Base-by-base conservation (phyloP, 257 asterid species). In the Penstemon davidsonii region DNA sequence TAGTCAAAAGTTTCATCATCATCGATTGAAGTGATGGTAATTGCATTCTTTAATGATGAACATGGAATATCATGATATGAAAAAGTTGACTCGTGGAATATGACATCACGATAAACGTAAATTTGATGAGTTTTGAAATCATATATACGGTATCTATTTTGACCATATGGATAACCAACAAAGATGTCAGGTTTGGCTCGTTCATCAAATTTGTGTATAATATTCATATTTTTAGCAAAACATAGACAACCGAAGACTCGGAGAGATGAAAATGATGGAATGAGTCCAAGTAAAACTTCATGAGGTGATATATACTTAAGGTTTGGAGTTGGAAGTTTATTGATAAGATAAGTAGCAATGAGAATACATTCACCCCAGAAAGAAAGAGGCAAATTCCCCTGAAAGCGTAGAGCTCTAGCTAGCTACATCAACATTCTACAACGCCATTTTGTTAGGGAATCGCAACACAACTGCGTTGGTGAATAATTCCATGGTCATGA, bases 381-480 rank as follows among this genome's bases (percentile, higher is more conserved):
- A 6, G 33, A 53, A n/a, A 53, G n/a, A 12, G 58, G 58, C 8
- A 53, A 53, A 8, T 18, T 13, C 6, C 25, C n/a, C 13, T 53
- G 38, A 11, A 53, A n/a, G 12, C 38, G 58, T 53, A 53, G 3
- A 53, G 38, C 58, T 53, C 36, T 12, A 0, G n/a, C 25, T 36
- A 53, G n/a, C n/a, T n/a, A 53, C 58, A 53, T 53, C 25, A 11
- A 53, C 58, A 1, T 11, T 53, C 58, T 4, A 53, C 38, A 11
- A 53, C 8, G 4, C 58, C 33, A 53, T 53, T 53, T 18, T 62
- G 67, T 62, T 62, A 55, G 39, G 67, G 55, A 41, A 25, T 62
- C 54, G 13, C 53, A 62, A 62, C 15, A 19, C 67, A 62, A 43
- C 54, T 44, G 7, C 40, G 55, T 43, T 62, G 41, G 41, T 62